Evolutionary conservation across 768 basidiomycete genomes (phyloP).

Genomic region (Mycena vitilis): DNA sequence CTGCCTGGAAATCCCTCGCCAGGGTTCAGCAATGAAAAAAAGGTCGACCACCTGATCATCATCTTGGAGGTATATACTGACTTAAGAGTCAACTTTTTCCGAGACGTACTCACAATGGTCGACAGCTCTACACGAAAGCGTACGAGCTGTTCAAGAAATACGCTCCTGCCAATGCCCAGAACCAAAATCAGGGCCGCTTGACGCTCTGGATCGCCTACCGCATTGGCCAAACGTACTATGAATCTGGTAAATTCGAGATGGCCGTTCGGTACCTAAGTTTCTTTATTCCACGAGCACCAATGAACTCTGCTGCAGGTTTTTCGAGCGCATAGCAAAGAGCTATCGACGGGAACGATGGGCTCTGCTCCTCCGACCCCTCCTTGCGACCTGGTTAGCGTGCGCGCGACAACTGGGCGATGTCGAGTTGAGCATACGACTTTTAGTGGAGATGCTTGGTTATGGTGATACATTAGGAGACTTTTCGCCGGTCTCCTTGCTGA

Average conservation of each 20-base stretch:
- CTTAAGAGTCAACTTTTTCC: background rate
- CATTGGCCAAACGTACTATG: conserved; percentile 89
- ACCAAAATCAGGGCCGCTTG: conserved; percentile 76
- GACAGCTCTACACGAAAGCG: conserved; percentile 90
- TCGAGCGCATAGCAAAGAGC: conserved; percentile 90
- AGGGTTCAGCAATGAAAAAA: conserved; percentile 90
- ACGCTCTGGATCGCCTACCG: conserved; percentile 92
- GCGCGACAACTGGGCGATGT: conserved; percentile 83
- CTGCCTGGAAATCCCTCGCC: conserved; percentile 58
- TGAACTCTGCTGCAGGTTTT: conserved; percentile 69
- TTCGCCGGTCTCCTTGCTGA: conserved; percentile 7
- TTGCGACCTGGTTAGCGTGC: conserved; percentile 86
- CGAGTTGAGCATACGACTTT: conserved; percentile 77
- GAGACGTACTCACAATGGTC: conserved; percentile 11
- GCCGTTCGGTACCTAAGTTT: conserved; percentile 75
- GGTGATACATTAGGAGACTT: conserved; percentile 55
- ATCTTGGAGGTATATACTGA: conserved; percentile 77
- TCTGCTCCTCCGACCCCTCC: conserved; percentile 76
- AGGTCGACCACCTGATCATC: conserved; percentile 87
- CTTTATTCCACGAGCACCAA: background rate
- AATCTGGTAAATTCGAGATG: conserved; percentile 85
- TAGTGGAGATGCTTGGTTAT: conserved; percentile 86
- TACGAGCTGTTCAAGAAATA: conserved; percentile 94
- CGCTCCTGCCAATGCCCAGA: conserved; percentile 52
- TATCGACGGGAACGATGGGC: conserved; percentile 91